Conservation (phyloP, 2,329 filamentous ascomycete species). For the Biscogniauxia marginata region DNA sequence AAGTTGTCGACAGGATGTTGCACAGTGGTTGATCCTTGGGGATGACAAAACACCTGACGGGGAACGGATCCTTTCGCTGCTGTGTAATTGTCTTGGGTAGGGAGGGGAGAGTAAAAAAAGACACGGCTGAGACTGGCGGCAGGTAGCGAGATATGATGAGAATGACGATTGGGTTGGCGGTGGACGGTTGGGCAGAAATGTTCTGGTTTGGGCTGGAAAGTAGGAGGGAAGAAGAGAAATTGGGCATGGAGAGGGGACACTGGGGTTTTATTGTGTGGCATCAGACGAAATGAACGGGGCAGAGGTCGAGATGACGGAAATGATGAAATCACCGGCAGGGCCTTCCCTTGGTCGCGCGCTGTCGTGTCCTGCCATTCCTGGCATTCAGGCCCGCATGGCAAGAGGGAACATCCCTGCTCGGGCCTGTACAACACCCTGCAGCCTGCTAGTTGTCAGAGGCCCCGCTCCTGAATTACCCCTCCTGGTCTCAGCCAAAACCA, state of each 20-base stretch:
- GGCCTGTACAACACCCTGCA: background rate
- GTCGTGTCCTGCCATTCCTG: slow-evolving; percentile 19
- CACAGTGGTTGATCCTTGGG: slow-evolving; percentile 24
- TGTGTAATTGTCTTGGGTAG: slow-evolving; percentile 13
- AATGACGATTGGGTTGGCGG: slow-evolving; percentile 17
- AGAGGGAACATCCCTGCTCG: background rate
- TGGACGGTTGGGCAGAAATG: slow-evolving; percentile 36
- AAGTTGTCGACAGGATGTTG: slow-evolving; percentile 24
- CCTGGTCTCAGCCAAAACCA: background rate
- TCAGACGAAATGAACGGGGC: slow-evolving; percentile 19
- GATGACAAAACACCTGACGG: slow-evolving; percentile 26
- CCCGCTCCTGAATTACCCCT: slow-evolving; percentile 2
- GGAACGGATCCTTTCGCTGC: slow-evolving; percentile 6
- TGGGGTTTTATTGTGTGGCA: slow-evolving; percentile 49
- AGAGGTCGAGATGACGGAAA: slow-evolving; percentile 29
- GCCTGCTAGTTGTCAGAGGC: background rate
- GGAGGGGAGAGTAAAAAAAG: slow-evolving; percentile 11
- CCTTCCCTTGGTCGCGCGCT: slow-evolving; percentile 6
- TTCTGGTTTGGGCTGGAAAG: slow-evolving; percentile 35
- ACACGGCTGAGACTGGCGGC: slow-evolving; percentile 20
- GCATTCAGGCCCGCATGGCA: background rate
- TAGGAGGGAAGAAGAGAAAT: slow-evolving; percentile 33
- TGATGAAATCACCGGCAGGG: background rate
- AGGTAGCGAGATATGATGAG: slow-evolving; percentile 24
- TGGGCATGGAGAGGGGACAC: slow-evolving; percentile 44